phyloP scores from a whole-genome alignment of 2,329 filamentous ascomycete species.

The Metarhizium anisopliae region DNA sequence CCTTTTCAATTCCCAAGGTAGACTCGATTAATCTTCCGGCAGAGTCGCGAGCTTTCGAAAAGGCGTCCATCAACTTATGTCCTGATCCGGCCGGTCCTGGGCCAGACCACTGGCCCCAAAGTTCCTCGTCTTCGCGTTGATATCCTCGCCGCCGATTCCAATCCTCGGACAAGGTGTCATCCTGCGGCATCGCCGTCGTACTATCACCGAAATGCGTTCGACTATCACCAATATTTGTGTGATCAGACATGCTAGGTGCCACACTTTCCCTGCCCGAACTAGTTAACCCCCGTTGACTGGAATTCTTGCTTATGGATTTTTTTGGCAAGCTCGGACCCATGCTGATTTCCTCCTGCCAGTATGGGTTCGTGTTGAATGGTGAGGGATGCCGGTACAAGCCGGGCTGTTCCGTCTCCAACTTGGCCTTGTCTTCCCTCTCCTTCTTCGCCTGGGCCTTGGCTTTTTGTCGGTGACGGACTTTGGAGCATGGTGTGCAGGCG shows the following conservation, averaged over 20 bases:
- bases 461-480: constrained; percentile 60
- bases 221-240: constrained; percentile 29
- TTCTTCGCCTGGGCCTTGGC: constrained; percentile 61
- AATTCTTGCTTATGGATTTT: constrained; percentile 47
- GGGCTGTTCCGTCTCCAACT: constrained; percentile 59
- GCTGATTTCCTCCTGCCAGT: constrained; percentile 80
- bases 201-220: constrained; percentile 22
- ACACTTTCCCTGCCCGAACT: constrained; percentile 49
- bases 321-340: constrained; percentile 69
- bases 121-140: constrained; percentile 78
- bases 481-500: constrained; percentile 70
- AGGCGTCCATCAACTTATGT: constrained; percentile 48
- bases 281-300: constrained; percentile 51
- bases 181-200: constrained; percentile 26
- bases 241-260: constrained; percentile 27
- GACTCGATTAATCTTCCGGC: constrained; percentile 46
- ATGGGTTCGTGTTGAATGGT: constrained; percentile 78
- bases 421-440: constrained; percentile 56
- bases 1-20: constrained; percentile 42
- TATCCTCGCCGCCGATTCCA: constrained; percentile 69
- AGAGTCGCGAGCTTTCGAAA: constrained; percentile 48
- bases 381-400: constrained; percentile 69
- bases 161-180: constrained; percentile 32
- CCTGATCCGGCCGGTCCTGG: constrained; percentile 31
- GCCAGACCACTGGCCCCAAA: constrained; percentile 54